Base-by-base conservation (phyloP, 139 green algal genomes). In the Auxenochlorella pyrenoidosa region DNA sequence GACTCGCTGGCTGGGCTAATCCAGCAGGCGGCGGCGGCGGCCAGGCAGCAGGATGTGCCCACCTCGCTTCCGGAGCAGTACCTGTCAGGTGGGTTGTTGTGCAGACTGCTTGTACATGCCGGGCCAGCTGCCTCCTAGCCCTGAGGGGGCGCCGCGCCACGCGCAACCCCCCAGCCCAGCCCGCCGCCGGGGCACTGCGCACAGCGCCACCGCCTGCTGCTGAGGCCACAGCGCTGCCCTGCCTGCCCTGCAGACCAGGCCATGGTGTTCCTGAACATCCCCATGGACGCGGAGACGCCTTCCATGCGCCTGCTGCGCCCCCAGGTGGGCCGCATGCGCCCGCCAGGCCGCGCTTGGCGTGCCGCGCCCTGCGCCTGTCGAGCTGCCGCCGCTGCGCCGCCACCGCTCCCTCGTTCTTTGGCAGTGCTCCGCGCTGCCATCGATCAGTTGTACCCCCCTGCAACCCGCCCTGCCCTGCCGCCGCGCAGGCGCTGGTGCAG, bases 271-370 rank as follows among this genome's bases (percentile, higher is more conserved):
- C 88, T 95, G 40, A 93, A 94, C 86, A 94, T 95, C 47, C 93
- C 93, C 41, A 95, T 95, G 93, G 93, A 95, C 78, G 93, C 92
- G 22, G 93, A 95, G 88, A 95, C 93, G 32, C 92, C 92, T 34
- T 90, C 82, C 60, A 92, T 91, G 88, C 84, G 93, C 80, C 92
- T 95, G 89, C 90, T 95, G 89, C 75, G 92, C 34, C 93, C 93
- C 8, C 92, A 94, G 89, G 92, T 91, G 51, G 5, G 77, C 21
- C 40, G 24, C 38, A 5, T 15, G n/a, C n/a, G n/a, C n/a, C n/a
- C n/a, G n/a, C n/a, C n/a, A n/a, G n/a, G n/a, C n/a, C n/a, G n/a
- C n/a, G 16, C 15, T 59, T 3, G 40, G 32, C 40, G 38, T 54
- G 41, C 26, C 73, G 36, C 8, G 73, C n/a, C n/a, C 70, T 44